Evolutionary conservation across 257 asterid species (phyloP), one percentile per base, ranked within the genome.

Genomic region (Fraxinus anomala): DNA sequence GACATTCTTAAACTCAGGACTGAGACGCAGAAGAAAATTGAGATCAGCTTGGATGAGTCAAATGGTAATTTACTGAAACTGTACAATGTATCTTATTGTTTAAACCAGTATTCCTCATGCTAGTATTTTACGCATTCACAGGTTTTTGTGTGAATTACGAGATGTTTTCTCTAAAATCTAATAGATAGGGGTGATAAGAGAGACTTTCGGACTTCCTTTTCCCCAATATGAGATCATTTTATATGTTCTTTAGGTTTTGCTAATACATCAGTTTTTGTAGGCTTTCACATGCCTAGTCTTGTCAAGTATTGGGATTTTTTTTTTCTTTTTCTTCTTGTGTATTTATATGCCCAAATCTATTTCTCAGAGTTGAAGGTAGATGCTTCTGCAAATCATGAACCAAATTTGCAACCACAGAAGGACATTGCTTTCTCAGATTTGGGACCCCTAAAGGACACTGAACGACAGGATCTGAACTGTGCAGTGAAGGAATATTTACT

Each of bases 401-500:
- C 84, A 28, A 84, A 82, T 80, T 70, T 77, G 73, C 89, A 89
- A 77, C 89, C 85, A 19, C 72, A 84, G 81, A 85, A 83, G 81
- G 90, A 89, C 68, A 24, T 61, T 72, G 79, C 94, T 67, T 88
- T 80, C 76, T 90, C 92, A 37, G 93, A 90, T 85, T 86, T 96
- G 93, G 99, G 98, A 61, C 92, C 98, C 70, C 81, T 96, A 82
- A 96, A 96, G 88, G 96, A 90, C 56, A 89, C 76, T 56, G 99
- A 96, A 83, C 88, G 99, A 37, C 81, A 85, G 74, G 97, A 96
- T 89, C 87, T 96, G 71, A 93, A 96, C 86, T 92, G 91, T 83
- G 99, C 99, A 67, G 97, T 96, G 79, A 96, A 93, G 89, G 99
- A 96, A 83, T 96, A 96, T 87, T 82, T 96, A 81, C 79, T 89